Conservation (phyloP, 2,329 filamentous ascomycete species). For the Knufia fluminis region DNA sequence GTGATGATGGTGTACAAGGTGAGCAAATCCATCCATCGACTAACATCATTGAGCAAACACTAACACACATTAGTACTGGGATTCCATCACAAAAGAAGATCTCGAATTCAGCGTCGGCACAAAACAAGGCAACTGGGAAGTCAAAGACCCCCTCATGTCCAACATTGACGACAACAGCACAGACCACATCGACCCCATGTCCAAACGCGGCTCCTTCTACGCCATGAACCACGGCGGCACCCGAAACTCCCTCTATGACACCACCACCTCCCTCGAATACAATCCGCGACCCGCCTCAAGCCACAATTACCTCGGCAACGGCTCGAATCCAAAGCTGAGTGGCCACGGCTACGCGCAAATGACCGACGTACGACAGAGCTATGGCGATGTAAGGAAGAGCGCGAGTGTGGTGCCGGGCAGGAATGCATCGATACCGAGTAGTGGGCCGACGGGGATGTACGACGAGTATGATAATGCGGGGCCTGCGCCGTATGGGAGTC, state of each 20-base stretch:
- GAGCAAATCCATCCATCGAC: conserved; percentile 22
- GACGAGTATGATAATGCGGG: too few species aligned
- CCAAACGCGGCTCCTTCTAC: conserved; percentile 30
- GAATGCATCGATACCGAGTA: too few species aligned
- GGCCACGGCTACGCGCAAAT: conserved; percentile 7
- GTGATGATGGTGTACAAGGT: conserved; percentile 99
- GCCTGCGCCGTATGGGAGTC: not conserved
- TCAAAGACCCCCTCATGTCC: conserved; percentile 83
- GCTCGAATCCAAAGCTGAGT: conserved; percentile 13
- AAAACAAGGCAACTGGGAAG: conserved; percentile 95
- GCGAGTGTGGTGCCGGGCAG: not conserved
- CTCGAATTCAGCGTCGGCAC: conserved; percentile 96
- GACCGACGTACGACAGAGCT: not conserved
- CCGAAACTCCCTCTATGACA: conserved; percentile 59
- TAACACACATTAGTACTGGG: conserved; percentile 69
- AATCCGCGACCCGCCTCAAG: not conserved
- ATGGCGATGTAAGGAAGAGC: conserved; percentile 10
- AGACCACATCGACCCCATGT: conserved; percentile 39
- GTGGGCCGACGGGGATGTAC: too few species aligned
- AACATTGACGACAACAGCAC: conserved; percentile 46
- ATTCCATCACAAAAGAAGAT: conserved; percentile 96
- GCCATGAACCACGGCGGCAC: conserved; percentile 11
- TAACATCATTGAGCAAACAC: conserved; percentile 25
- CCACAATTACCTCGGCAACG: conserved; percentile 13
- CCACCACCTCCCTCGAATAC: conserved; percentile 27